A percentile compares a stretch with the other conserved stretches of the same genome.
These are phyloP conservation scores for Gastrolobium bilobum DNA, from an alignment of 306 rosid genomes.

Conservation along the genomic window DNA sequence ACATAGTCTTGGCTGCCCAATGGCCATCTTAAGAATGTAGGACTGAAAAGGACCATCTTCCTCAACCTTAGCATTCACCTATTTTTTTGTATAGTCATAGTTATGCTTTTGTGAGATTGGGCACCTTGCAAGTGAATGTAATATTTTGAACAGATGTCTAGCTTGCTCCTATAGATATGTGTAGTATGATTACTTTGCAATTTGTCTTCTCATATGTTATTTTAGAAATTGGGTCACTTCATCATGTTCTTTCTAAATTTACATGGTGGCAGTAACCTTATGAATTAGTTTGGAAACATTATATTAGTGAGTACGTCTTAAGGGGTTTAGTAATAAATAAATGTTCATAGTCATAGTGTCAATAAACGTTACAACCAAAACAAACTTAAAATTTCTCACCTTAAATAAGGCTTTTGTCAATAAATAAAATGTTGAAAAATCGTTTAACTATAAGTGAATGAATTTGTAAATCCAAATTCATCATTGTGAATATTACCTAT, in stretches of 20 bases:
- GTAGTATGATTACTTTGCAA: conserved; percentile 1
- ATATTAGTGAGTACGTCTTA: not conserved
- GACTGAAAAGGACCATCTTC: not conserved
- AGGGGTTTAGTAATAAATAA: no score
- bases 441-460: no score
- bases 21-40: conserved; percentile 25
- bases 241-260: not conserved
- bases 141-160: not conserved
- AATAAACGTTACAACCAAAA: no score
- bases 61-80: conserved; percentile 6
- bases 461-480: no score
- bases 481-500: no score
- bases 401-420: no score
- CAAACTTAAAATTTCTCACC: no score
- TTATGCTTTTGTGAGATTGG: conserved; percentile 15
- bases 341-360: no score
- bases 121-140: conserved; percentile 2
- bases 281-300: not conserved
- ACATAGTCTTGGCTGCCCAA: conserved; percentile 8
- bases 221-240: conserved; percentile 3
- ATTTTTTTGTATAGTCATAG: conserved; percentile 16
- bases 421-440: no score
- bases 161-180: not conserved
- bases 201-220: not conserved
- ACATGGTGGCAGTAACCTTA: not conserved